Evolutionary conservation across 202 grass and related monocot species (phyloP).

Genomic region (Schoenoplectus tabernaemontani): DNA sequence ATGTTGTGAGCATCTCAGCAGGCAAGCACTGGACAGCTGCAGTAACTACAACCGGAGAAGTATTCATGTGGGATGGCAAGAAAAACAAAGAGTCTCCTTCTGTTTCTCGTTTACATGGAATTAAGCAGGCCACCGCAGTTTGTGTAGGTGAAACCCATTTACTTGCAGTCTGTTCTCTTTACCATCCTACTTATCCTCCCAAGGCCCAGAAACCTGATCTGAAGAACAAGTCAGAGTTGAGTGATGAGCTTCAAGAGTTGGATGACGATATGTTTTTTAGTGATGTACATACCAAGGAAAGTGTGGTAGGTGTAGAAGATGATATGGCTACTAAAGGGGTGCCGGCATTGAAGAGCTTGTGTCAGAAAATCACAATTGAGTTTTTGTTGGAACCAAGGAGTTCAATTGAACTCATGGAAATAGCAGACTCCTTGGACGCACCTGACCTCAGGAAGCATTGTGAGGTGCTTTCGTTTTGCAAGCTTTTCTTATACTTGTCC

Average conservation of each 20-base stretch:
- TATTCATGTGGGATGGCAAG: slow-evolving; percentile 98
- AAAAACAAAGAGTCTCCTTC: slow-evolving; percentile 52
- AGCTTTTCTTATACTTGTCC: slow-evolving; percentile 13
- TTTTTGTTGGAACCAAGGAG: slow-evolving; percentile 83
- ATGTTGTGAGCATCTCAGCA: slow-evolving; percentile 73
- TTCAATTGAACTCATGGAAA: slow-evolving; percentile 83
- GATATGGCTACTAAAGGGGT: slow-evolving; percentile 22
- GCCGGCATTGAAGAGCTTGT: slow-evolving; percentile 79
- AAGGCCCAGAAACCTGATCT: slow-evolving; percentile 34
- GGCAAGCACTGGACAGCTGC: slow-evolving; percentile 92
- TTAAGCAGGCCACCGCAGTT: slow-evolving; percentile 79
- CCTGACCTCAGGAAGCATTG: slow-evolving; percentile 82
- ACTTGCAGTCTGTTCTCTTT: slow-evolving; percentile 74
- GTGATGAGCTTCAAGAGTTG: slow-evolving; percentile 52
- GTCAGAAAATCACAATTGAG: slow-evolving; percentile 83
- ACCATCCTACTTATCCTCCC: slow-evolving; percentile 65
- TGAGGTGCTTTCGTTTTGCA: slow-evolving; percentile 47
- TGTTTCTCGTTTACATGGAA: slow-evolving; percentile 66
- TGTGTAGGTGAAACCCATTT: slow-evolving; percentile 98
- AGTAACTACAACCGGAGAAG: slow-evolving; percentile 79
- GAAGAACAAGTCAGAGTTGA: slow-evolving; percentile 30
- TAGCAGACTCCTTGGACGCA: slow-evolving; percentile 90
- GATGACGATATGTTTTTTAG: slow-evolving; percentile 59
- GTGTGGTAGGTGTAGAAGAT: slow-evolving; percentile 25
- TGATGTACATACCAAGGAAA: slow-evolving; percentile 34